Evolutionary conservation across 169 alveolate species (phyloP).

Genomic region (Cryptosporidium viatorum): DNA sequence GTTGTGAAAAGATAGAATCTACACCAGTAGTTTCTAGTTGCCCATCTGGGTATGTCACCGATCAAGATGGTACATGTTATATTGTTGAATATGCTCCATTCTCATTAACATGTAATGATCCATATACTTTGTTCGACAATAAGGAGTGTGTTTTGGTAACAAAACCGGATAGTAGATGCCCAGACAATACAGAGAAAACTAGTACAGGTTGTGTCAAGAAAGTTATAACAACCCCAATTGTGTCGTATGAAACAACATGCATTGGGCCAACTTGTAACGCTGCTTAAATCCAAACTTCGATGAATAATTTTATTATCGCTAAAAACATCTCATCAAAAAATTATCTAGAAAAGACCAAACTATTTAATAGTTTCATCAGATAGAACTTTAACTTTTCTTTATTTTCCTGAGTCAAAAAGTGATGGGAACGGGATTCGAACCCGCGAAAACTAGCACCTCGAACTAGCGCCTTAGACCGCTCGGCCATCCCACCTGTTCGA

Average conservation of each 20-base stretch:
- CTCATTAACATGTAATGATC: constrained; percentile 64
- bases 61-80: constrained; percentile 72
- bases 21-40: constrained; percentile 74
- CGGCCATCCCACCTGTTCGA: constrained; percentile 76
- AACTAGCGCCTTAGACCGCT: constrained; percentile 78
- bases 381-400: neutral
- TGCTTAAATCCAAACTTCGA: constrained; percentile 9
- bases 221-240: constrained; percentile 75
- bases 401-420: constrained; percentile 15
- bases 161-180: constrained; percentile 73
- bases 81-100: constrained; percentile 76
- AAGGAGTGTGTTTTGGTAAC: constrained; percentile 73
- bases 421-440: constrained; percentile 78
- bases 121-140: constrained; percentile 66
- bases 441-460: constrained; percentile 79
- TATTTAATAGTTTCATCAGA: neutral
- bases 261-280: constrained; percentile 75
- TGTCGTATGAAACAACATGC: constrained; percentile 72
- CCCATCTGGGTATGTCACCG: constrained; percentile 74
- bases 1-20: constrained; percentile 66
- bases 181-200: constrained; percentile 73
- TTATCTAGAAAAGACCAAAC: constrained; percentile 13
- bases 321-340: constrained; percentile 4
- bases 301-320: constrained; percentile 25
- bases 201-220: constrained; percentile 74